Evolutionary conservation across 768 basidiomycete species (phyloP), one percentile per base, ranked within the genome.

Genomic region (Mycena kentingensis): DNA sequence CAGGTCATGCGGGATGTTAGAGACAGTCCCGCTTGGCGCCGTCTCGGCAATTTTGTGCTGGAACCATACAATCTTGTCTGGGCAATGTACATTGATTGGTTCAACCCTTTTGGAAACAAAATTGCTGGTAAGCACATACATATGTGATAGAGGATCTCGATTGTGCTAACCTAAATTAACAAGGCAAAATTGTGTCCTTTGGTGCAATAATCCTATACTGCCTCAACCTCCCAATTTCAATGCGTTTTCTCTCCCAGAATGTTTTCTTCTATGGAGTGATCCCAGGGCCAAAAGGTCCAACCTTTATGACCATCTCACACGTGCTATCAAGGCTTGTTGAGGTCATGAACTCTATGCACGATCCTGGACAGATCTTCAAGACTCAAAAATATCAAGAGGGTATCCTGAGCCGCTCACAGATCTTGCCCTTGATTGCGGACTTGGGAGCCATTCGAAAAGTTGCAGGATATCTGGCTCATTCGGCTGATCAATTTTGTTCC

Each of bases 41-140:
- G 42, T 21, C 19, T 65, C 1, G 24, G 48, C 8, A 51, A 36
- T 27, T 64, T 58, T 50, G 24, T 53, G 7, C 44, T 36, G 8
- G 41, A 52, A 11, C 52, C 52, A 15, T 53, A 60, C 38, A 46
- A 58, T 54, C 51, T 67, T 4, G 50, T 60, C 3, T 72, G 70
- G 61, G 60, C 60, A 5, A 46, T 70, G 10, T 72, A 67, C 49
- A 53, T 70, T 36, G 68, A 73, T 43, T 71, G 70, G 70, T 71
- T 70, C 44, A 71, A 73, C 58, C 69, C 67, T 1, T 67, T 58
- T 43, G 49, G 55, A 4, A 69, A 68, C 32, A 70, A 72, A 50
- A 67, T 64, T 54, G 65, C 68, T 48, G 67, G 67, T 53, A 61
- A 36, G 45, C 18, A 53, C 13, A 18, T 51, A 37, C n/a, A n/a